These are phyloP conservation scores for Punctularia strigosozonata DNA, from an alignment of 768 basidiomycete genomes.

Conservation along the genomic window DNA sequence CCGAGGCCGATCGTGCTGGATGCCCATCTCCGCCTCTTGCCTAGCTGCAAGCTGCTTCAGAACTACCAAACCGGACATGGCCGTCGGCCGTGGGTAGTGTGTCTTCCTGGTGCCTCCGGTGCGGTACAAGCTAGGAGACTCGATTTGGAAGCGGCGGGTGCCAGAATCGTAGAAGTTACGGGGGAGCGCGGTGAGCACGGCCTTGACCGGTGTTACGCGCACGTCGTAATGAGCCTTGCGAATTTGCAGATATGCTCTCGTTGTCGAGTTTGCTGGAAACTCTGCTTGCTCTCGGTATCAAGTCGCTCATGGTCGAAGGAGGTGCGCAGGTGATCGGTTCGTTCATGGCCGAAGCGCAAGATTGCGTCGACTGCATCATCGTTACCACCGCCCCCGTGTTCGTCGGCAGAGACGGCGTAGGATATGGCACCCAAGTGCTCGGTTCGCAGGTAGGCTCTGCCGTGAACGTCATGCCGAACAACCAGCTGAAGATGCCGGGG, in stretches of 20 bases:
- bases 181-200: constrained; percentile 23
- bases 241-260: constrained; percentile 25
- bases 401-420: constrained; percentile 63
- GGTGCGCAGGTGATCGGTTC: constrained; percentile 75
- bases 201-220: neutral
- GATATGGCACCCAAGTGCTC: constrained; percentile 29
- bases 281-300: constrained; percentile 46
- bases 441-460: constrained; percentile 9
- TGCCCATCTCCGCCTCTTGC: constrained; percentile 50
- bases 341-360: constrained; percentile 31
- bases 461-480: neutral
- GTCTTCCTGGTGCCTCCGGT: constrained; percentile 18
- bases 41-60: constrained; percentile 55
- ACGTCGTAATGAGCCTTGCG: constrained; percentile 5
- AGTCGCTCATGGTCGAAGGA: constrained; percentile 91
- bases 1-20: constrained; percentile 86
- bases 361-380: constrained; percentile 59
- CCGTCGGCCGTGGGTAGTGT: constrained; percentile 65
- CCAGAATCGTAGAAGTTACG: constrained; percentile 43
- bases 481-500: constrained; percentile 3
- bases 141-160: constrained; percentile 64
- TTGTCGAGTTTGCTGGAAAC: constrained; percentile 37
- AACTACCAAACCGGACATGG: constrained; percentile 53
- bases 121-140: constrained; percentile 21
- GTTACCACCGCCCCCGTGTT: constrained; percentile 82